Evolutionary conservation across 495 filamentous ascomycete species (phyloP).

Genomic region (Lepraria neglecta): DNA sequence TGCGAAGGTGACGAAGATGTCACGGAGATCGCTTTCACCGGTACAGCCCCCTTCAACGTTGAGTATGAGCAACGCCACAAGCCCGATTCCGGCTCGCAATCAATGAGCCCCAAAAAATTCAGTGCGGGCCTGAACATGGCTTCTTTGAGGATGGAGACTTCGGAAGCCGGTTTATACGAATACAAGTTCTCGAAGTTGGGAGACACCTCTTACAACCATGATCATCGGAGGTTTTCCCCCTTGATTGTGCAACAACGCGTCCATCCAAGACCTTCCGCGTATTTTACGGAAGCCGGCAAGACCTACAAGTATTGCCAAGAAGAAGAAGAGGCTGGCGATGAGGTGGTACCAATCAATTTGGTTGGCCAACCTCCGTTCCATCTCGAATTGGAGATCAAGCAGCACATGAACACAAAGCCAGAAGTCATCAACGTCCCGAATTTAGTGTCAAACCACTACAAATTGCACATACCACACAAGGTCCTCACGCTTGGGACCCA

Average conservation of each 20-base stretch:
- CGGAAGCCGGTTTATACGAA: conserved; percentile 69
- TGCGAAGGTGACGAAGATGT: conserved; percentile 92
- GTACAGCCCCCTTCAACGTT: conserved; percentile 76
- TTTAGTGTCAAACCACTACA: conserved; percentile 65
- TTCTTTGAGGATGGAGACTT: conserved; percentile 76
- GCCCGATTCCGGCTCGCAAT: conserved; percentile 53
- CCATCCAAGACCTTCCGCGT: conserved; percentile 68
- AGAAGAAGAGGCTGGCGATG: conserved; percentile 61
- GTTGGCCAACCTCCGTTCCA: conserved; percentile 82
- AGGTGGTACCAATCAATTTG: conserved; percentile 77
- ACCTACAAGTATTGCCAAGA: conserved; percentile 91
- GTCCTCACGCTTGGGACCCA: conserved; percentile 79
- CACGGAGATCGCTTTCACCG: conserved; percentile 70
- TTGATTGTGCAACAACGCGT: conserved; percentile 76
- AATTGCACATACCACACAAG: conserved; percentile 74
- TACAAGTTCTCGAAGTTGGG: conserved; percentile 78
- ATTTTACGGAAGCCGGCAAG: conserved; percentile 80
- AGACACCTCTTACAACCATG: conserved; percentile 76
- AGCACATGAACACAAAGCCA: conserved; percentile 69
- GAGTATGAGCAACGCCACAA: conserved; percentile 73
- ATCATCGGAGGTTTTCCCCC: conserved; percentile 49
- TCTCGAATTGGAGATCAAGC: conserved; percentile 85
- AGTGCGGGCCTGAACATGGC: conserved; percentile 64
- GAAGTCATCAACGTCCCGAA: conserved; percentile 72
- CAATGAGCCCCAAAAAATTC: conserved; percentile 56